These are phyloP conservation scores for Trichoderma hamatum DNA, from an alignment of 2,329 filamentous ascomycete genomes.

Conservation along the genomic window DNA sequence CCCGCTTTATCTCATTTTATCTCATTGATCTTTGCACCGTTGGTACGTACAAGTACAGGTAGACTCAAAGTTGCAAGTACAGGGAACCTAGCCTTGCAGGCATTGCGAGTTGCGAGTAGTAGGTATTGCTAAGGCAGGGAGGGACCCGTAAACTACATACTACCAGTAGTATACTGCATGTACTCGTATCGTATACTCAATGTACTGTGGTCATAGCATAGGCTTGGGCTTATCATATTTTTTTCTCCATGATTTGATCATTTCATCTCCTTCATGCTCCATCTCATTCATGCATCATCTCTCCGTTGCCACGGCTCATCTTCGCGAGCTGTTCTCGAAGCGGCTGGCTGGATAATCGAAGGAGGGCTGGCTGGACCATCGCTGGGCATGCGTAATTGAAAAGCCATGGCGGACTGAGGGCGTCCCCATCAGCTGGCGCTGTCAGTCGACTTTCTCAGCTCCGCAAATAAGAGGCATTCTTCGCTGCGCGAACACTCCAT, in stretches of 20 bases:
- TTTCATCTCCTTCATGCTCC: conserved; percentile 23
- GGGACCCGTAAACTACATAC: not conserved
- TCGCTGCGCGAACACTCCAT: conserved; percentile 23
- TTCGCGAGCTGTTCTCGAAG: not conserved
- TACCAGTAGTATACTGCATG: not conserved
- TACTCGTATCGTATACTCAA: not conserved
- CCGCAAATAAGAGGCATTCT: conserved; percentile 20
- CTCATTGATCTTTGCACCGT: not conserved
- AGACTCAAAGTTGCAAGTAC: not conserved
- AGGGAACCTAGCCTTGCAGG: not conserved
- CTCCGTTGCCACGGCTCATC: not conserved
- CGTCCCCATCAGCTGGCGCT: conserved; percentile 19
- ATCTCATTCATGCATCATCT: conserved; percentile 19
- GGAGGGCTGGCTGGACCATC: not conserved
- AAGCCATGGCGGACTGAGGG: not conserved
- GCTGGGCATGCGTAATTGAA: not conserved
- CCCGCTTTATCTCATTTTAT: not conserved
- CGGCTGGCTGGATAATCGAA: not conserved
- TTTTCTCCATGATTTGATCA: conserved; percentile 7
- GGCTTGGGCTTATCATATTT: not conserved
- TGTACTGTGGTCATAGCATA: not conserved
- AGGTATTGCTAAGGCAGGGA: not conserved
- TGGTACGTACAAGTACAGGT: not conserved
- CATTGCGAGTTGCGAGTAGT: not conserved
- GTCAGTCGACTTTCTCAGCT: conserved; percentile 20